Conservation (phyloP, 345 rosid genomes). For the Triadica sebifera region DNA sequence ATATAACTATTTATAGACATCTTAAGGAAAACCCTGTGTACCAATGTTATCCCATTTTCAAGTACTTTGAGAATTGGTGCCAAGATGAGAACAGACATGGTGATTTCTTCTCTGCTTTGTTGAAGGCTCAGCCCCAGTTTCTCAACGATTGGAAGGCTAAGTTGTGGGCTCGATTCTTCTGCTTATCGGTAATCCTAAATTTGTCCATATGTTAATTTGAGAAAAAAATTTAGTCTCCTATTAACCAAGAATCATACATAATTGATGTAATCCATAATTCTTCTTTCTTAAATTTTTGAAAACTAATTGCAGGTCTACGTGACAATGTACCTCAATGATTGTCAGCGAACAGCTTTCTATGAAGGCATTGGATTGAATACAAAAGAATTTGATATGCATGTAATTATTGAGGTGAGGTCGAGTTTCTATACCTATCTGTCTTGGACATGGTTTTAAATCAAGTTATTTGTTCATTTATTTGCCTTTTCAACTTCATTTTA, state of each 20-base stretch:
- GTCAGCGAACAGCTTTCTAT: conserved; percentile 88
- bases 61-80: conserved; percentile 98
- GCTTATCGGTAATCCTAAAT: conserved; percentile 67
- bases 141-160: conserved; percentile 98
- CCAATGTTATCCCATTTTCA: conserved; percentile 95
- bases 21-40: conserved; percentile 82
- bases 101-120: conserved; percentile 94
- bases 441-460: no score
- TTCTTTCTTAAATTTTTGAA: no score
- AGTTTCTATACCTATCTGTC: background rate
- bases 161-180: conserved; percentile 96
- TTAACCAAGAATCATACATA: no score
- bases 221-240: no score
- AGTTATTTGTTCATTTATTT: no score
- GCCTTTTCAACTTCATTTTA: no score
- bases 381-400: conserved; percentile 97
- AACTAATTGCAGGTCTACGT: conserved; percentile 74
- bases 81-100: conserved; percentile 99
- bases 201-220: no score
- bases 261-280: no score
- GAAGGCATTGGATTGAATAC: conserved; percentile 94
- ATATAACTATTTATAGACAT: conserved; percentile 91
- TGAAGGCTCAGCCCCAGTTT: conserved; percentile 98
- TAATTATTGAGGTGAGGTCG: conserved; percentile 77
- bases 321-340: conserved; percentile 98